A percentile compares a stretch with the other conserved stretches of the same genome.
These are phyloP conservation scores for Ceratobasidium sp. DNA, from an alignment of 1,284 basidiomycete species.

Conservation along the genomic window DNA sequence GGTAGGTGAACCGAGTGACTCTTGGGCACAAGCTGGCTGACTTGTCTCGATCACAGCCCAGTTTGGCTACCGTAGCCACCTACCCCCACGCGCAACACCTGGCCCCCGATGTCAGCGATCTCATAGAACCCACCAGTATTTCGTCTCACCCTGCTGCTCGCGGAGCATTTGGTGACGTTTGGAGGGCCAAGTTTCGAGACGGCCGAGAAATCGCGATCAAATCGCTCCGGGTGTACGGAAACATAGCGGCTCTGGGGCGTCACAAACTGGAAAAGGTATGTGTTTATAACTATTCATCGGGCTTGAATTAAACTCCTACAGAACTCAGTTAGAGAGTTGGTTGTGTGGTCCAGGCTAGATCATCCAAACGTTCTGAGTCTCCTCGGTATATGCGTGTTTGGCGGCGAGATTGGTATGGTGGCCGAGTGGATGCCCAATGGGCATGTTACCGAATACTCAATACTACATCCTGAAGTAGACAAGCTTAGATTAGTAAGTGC, in stretches of 20 bases:
- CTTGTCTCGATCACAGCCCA: neutral
- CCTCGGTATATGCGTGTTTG: conserved; percentile 31
- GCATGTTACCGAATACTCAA: conserved; percentile 2
- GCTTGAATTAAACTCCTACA: neutral
- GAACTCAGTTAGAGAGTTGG: conserved; percentile 6
- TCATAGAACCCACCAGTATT: neutral
- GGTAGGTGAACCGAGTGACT: neutral
- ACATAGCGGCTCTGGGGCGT: neutral
- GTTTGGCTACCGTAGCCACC: conserved; percentile 1
- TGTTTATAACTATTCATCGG: neutral
- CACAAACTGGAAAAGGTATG: conserved; percentile 29
- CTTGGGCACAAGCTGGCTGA: neutral
- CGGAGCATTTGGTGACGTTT: conserved; percentile 25
- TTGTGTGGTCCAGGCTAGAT: conserved; percentile 13
- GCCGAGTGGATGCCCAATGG: conserved; percentile 35
- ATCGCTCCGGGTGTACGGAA: conserved; percentile 10
- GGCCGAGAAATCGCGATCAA: conserved; percentile 13
- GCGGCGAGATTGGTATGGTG: conserved; percentile 32
- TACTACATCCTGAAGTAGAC: neutral
- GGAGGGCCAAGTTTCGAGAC: neutral
- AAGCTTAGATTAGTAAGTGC: too few relatives aligned
- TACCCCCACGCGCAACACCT: conserved; percentile 20
- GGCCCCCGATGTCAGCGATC: neutral
- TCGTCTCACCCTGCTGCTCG: conserved; percentile 6
- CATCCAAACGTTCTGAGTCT: conserved; percentile 24